Evolutionary conservation across 495 filamentous ascomycete genomes (phyloP).

Genomic region (Aspergillus avenaceus): DNA sequence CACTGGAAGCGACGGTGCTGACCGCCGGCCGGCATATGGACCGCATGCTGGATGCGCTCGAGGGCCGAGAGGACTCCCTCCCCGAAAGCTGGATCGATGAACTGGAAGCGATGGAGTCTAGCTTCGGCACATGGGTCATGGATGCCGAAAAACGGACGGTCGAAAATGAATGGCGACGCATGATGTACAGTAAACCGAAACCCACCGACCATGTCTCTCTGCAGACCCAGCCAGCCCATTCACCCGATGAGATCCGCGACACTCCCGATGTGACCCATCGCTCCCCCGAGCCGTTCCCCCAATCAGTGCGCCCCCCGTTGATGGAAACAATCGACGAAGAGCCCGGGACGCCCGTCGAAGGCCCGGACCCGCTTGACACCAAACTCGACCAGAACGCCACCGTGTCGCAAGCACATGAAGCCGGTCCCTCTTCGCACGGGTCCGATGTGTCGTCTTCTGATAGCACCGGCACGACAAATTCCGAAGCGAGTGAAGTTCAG

Average conservation of each 20-base stretch:
- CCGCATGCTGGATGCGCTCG: conserved; percentile 75
- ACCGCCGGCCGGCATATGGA: conserved; percentile 72
- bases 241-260: neutral
- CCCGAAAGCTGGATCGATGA: conserved; percentile 85
- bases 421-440: neutral
- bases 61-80: conserved; percentile 75
- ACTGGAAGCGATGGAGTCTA: conserved; percentile 73
- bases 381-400: neutral
- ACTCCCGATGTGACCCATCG: neutral
- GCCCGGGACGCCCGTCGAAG: conserved; percentile 5
- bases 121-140: conserved; percentile 76
- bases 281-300: neutral
- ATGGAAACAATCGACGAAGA: conserved; percentile 30
- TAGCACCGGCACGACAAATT: neutral
- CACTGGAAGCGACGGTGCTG: conserved; percentile 65
- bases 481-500: neutral
- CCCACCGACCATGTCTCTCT: neutral
- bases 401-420: neutral
- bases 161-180: conserved; percentile 39
- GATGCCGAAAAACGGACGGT: conserved; percentile 43
- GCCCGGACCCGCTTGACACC: neutral
- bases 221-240: neutral
- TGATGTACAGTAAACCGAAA: conserved; percentile 10
- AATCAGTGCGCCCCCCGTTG: conserved; percentile 2
- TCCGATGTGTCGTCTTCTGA: neutral